Base-by-base conservation (phyloP, 2,329 filamentous ascomycete species). In the Aspergillus clavatus region DNA sequence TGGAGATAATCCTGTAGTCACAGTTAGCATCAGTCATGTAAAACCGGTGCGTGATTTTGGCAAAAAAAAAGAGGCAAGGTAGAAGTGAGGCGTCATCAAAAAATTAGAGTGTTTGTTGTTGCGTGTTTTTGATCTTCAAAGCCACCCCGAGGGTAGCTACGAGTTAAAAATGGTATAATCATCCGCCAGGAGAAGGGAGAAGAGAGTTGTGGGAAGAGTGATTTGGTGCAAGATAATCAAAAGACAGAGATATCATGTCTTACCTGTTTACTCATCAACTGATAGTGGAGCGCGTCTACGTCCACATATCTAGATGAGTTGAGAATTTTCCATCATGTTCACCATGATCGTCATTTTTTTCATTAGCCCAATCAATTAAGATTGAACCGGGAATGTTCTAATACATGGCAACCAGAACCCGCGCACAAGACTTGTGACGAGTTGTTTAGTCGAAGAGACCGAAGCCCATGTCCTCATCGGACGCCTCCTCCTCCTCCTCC, bases 381-480 rank as follows among this genome's bases (percentile, higher is more conserved):
- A 60, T 59, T 55, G 58, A 56, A 40, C 53, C 58, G 62, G 56
- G 52, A 58, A 59, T 49, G 56, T 61, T 63, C 60, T 66, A 64
- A 59, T 67, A 67, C 62, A 70, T 66, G 58, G 60, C 51, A 55
- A 46, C 61, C 57, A 53, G 58, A 58, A 57, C 60, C 48, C 51
- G 51, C 54, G 42, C 51, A 46, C 46, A 40, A 55, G 42, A 23
- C 27, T 46, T 46, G 44, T 45, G 48, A 60, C 40, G 54, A 49
- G 60, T 61, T n/a, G n/a, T n/a, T 75, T 81, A 81, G 67, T 79
- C 78, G 72, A 93, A 91, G 68, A 91, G 82, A 80, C 84, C 87
- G 78, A 91, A 89, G 70, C 84, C 83, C 56, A 65, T 66, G 61
- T 78, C 78, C 40, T 79, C 78, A 45, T 76, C 84, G 54, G 82